Evolutionary conservation across 139 green algal species (phyloP).

Genomic region (Chlamydomonas sphaeroides): DNA sequence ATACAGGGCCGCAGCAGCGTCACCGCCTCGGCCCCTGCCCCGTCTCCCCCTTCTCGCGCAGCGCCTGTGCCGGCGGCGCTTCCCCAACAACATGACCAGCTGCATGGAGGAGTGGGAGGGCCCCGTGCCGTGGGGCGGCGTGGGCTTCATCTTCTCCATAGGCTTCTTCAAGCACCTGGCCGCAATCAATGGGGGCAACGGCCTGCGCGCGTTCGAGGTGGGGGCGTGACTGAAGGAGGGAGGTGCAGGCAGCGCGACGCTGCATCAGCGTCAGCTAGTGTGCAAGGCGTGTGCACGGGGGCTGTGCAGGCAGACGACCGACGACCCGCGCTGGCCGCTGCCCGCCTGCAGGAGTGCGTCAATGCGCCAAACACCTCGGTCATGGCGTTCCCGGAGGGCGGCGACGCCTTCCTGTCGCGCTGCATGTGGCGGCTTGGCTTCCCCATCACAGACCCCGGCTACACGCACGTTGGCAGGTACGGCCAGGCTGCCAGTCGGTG

Average conservation of each 20-base stretch:
- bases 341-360: constrained; percentile 10
- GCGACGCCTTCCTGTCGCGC: constrained; percentile 26
- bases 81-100: constrained; percentile 10
- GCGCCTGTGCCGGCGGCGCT: constrained; percentile 20
- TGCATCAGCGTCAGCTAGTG: too few species aligned
- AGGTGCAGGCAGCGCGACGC: too few species aligned
- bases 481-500: too few species aligned
- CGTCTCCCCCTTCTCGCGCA: background rate
- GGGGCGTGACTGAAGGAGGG: too few species aligned
- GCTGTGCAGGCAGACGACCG: too few species aligned
- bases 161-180: constrained; percentile 23
- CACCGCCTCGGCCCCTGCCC: background rate
- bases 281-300: too few species aligned
- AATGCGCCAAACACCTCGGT: background rate
- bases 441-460: constrained; percentile 32
- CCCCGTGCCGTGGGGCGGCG: constrained; percentile 26
- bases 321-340: too few species aligned
- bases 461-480: constrained; percentile 35
- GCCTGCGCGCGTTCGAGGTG: constrained; percentile 25
- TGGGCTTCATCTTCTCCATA: constrained; percentile 37
- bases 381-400: constrained; percentile 29
- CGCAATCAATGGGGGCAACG: background rate
- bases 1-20: too few species aligned
- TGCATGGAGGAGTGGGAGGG: constrained; percentile 28
- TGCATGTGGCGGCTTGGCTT: constrained; percentile 41